Evolutionary conservation across 1,284 basidiomycete species (phyloP), one percentile per base, ranked within the genome.

Genomic region (Rhizoctonia solani): DNA sequence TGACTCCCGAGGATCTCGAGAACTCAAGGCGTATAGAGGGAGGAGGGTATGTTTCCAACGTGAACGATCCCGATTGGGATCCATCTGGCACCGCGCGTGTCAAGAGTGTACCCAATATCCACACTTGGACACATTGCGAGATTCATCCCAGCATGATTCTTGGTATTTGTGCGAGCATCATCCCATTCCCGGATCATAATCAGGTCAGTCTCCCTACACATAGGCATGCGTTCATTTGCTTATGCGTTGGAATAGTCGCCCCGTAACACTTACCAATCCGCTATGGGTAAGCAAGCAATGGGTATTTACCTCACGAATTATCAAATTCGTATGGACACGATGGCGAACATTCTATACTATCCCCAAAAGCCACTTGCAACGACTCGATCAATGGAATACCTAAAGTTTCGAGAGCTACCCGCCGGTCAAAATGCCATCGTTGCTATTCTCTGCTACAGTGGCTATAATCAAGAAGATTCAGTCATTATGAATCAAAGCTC

Each of bases 401-500:
- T 99, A 70, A 92, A 93, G 74, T 99, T 99, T 87, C 86, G 95
- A 73, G 95, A 99, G 76, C 84, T 99, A 50, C 96, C 96, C 32
- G 96, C 96, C 13, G 97, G 96, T 19, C 95, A 98, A 78, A 99
- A 99, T 76, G 95, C 95, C 52, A 95, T 98, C 71, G 95, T 99
- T 53, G 96, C 97, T 3, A 99, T 99, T 76, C 82, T 99, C 58
- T 98, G 95, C 75, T 99, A 99, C 80, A 98, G 95, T 73, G 96
- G 96, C 34, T 99, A 99, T 81, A 99, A 99, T 79, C 97, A 99
- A 79, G 97, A 99, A 87, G 97, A 99, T 85, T 99, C 97, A 72
- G 96, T 99, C 78, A 99, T 99, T 78, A 98, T 99, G 96, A 99
- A 99, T 78, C 96, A 99, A 79, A 94, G 91, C 72, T 97, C 96